phyloP scores from a whole-genome alignment of 2,329 filamentous ascomycete genomes.

The Pleomassaria siparia region DNA sequence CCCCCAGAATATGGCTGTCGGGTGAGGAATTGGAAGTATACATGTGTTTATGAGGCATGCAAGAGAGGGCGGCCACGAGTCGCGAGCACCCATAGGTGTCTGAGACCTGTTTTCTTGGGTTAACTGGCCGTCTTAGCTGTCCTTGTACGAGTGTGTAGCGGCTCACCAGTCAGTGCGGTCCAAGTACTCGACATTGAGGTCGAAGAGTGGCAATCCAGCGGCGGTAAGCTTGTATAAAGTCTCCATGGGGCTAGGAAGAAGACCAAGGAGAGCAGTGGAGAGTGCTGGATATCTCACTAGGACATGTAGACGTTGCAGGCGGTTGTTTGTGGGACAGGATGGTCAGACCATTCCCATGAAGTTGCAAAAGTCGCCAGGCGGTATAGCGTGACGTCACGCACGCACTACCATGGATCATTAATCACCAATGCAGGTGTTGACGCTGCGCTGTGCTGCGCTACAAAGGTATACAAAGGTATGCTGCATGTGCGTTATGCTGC shows the following conservation, averaged over 20 bases:
- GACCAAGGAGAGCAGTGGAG: background rate
- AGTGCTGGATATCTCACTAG: background rate
- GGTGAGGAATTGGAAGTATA: slow-evolving; percentile 44
- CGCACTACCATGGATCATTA: too few relatives aligned
- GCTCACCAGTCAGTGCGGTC: slow-evolving; percentile 32
- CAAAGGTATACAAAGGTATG: too few relatives aligned
- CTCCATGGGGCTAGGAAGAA: slow-evolving; percentile 26
- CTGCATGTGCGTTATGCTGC: too few relatives aligned
- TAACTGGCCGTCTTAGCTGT: background rate
- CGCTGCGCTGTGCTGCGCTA: too few relatives aligned
- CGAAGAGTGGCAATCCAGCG: slow-evolving; percentile 32
- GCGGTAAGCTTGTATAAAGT: slow-evolving; percentile 36
- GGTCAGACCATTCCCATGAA: too few relatives aligned
- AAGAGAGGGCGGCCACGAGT: slow-evolving; percentile 39
- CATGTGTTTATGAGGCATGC: slow-evolving; percentile 37
- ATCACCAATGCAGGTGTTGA: too few relatives aligned
- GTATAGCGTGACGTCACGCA: too few relatives aligned
- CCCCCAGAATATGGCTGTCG: slow-evolving; percentile 48
- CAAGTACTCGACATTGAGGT: slow-evolving; percentile 33
- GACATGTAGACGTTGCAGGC: background rate
- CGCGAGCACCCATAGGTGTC: slow-evolving; percentile 34
- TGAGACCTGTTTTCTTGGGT: slow-evolving; percentile 23
- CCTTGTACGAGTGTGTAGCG: background rate
- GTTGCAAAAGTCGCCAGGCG: too few relatives aligned
- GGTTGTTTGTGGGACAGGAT: too few relatives aligned